Base-by-base conservation (phyloP, 305 asterid species). In the Fraxinus albicans region DNA sequence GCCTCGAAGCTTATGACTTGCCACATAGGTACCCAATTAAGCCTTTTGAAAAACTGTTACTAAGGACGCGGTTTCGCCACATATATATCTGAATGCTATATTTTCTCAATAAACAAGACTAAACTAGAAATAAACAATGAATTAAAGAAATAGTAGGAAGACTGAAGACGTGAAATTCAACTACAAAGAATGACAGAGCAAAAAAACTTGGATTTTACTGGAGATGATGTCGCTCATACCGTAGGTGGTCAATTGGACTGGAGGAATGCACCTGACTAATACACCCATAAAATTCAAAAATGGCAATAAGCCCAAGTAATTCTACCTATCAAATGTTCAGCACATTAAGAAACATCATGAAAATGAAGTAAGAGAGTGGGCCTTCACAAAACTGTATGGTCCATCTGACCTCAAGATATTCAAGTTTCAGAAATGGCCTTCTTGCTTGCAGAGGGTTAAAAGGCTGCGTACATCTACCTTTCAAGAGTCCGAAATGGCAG, bases 101-200 rank as follows among this genome's bases (percentile, higher is more conserved):
- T 23, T 25, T 67, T 67, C 74, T 67, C 74, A 67, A 27, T 27
- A 67, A 27, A 8, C 74, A 67, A 67, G 35, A 27, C 74, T 21
- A 65, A 65, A 23, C 73, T 9, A 67, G 27, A 67, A 67, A 67
- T 27, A 67, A 67, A 27, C 74, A 27, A 1, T 67, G 74, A 67
- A 67, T 67, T 67, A 6, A 80, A 4, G 10, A 76, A 13, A 35
- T 33, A 23, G 40, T 35, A 78, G 15, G 42, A 40, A 3, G 75
- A 60, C 81, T 25, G 31, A 35, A 65, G 31, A 33, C 77, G 44
- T 76, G 74, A 67, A 25, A 77, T 82, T 42, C 47, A 44, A 67
- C 55, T 13, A 82, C 44, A 40, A 42, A 65, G 33, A 67, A 10
- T 27, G 74, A 67, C 74, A 27, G 25, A 17, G 36, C 36, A 8